A percentile compares a stretch with the other conserved stretches of the same genome.
Conservation (phyloP, 1,284 basidiomycete species). For the Sanghuangporus baumii region DNA sequence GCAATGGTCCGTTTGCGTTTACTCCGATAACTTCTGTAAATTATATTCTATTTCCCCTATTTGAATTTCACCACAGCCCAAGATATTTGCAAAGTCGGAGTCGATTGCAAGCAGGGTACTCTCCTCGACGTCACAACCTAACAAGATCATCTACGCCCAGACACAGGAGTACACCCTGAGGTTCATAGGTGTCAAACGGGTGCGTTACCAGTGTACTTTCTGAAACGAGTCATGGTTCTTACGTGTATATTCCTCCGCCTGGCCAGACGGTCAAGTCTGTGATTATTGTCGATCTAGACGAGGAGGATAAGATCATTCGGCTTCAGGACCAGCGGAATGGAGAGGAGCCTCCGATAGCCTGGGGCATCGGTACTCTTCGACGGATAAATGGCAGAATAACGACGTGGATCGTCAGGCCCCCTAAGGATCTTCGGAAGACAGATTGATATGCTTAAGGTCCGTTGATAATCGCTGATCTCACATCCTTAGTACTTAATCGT, state of each 20-base stretch:
- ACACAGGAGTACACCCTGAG: constrained; percentile 55
- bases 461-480: neutral
- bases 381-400: constrained; percentile 43
- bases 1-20: constrained; percentile 40
- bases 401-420: constrained; percentile 28
- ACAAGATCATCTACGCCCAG: constrained; percentile 55
- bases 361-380: constrained; percentile 42
- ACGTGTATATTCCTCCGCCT: neutral
- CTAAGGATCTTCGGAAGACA: constrained; percentile 13
- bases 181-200: constrained; percentile 48
- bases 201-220: constrained; percentile 21
- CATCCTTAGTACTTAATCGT: no score
- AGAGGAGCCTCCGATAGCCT: constrained; percentile 43
- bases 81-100: constrained; percentile 46
- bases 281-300: constrained; percentile 58
- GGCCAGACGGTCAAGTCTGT: constrained; percentile 47
- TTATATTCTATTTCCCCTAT: neutral
- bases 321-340: constrained; percentile 62
- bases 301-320: constrained; percentile 51
- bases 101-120: constrained; percentile 49
- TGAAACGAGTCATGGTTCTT: neutral
- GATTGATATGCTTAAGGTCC: neutral
- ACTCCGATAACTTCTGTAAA: neutral
- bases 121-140: constrained; percentile 48
- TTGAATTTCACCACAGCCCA: constrained; percentile 36